Percentiles rank a stretch among this genome's conserved stretches.
Conservation (phyloP, 345 rosid species). For the Bretschneidera sinensis region DNA sequence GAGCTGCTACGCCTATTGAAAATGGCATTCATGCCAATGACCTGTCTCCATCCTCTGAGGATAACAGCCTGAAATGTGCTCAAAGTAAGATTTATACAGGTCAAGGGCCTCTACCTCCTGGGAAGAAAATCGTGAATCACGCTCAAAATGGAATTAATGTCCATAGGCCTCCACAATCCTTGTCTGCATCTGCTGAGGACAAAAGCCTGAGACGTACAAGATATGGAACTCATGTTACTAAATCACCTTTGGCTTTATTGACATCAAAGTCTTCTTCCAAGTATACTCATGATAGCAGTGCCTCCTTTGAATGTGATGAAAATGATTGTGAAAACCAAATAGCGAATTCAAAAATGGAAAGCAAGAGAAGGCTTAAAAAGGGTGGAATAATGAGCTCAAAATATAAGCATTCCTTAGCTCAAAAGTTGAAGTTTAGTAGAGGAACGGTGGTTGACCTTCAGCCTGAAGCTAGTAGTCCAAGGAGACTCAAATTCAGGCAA, state of each 20-base stretch:
- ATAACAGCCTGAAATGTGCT: constrained; percentile 21
- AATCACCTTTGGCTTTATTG: constrained; percentile 1
- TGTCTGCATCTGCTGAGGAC: constrained; percentile 1
- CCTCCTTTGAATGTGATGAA: constrained; percentile 16
- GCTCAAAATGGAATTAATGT: background rate
- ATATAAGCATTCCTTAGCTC: constrained; percentile 16
- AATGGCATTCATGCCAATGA: constrained; percentile 1
- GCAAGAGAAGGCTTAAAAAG: constrained; percentile 25
- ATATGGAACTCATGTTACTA: background rate
- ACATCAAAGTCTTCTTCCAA: background rate
- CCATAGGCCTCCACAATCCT: constrained; percentile 10
- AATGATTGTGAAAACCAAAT: constrained; percentile 9
- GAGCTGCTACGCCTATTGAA: constrained; percentile 7
- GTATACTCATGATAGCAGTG: constrained; percentile 4
- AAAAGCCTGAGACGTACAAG: constrained; percentile 2
- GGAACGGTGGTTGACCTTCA: constrained; percentile 50
- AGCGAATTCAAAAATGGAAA: constrained; percentile 11
- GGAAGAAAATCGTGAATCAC: constrained; percentile 14
- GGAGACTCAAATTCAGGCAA: constrained; percentile 50
- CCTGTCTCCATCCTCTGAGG: constrained; percentile 13
- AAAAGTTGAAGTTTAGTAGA: constrained; percentile 41
- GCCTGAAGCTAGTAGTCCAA: constrained; percentile 34
- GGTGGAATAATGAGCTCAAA: constrained; percentile 23
- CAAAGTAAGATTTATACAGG: constrained; percentile 16
- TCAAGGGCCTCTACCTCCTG: constrained; percentile 11